Evolutionary conservation across 192 early-diverging fungal genomes (phyloP), one percentile per base, ranked within the genome.

Genomic region (Backusella westeae): DNA sequence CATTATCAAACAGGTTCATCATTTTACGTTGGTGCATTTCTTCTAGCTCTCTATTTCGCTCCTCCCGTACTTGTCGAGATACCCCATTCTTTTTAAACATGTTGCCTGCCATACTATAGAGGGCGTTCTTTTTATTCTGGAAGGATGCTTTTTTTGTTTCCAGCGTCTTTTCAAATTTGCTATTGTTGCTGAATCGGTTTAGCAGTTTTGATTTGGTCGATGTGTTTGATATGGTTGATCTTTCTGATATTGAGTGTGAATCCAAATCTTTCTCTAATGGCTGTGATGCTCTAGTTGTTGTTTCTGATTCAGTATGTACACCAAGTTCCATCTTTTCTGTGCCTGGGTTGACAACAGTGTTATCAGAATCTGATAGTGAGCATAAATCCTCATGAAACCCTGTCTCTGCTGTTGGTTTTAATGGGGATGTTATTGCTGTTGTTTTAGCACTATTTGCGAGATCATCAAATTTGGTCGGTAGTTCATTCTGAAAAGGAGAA

Each of bases 81-180:
- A 71, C 70, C 8, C 42, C 26, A 32, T 69, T 69, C 26, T 71
- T 71, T n/a, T 49, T 71, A 49, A 71, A 71, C 15, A 71, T 71
- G 29, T 17, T 71, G 9, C 70, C 70, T 19, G 70, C 70, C 29
- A 71, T 71, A n/a, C 21, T 71, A 71, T 71, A 71, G 6, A 71
- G 19, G 1, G 70, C 41, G 29, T 23, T 34, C 29, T 49, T 71
- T 14, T 68, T 63, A 10, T 63, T 63, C 10, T 63, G 56, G 14
- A 63, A 63, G 12, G 56, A 29, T 23, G 10, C 21, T 23, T 63
- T 63, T 29, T 63, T 63, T 8, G 56, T 26, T 63, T 63, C 56
- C 6, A 63, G 23, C 3, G 23, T 29, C 23, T 63, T 63, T 63
- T 63, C 56, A 63, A 63, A 29, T 29, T 29, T 26, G 8, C 6